Evolutionary conservation across 805 yeast species (phyloP), one percentile per base, ranked within the genome.

Genomic region (Nakazawaea populi): DNA sequence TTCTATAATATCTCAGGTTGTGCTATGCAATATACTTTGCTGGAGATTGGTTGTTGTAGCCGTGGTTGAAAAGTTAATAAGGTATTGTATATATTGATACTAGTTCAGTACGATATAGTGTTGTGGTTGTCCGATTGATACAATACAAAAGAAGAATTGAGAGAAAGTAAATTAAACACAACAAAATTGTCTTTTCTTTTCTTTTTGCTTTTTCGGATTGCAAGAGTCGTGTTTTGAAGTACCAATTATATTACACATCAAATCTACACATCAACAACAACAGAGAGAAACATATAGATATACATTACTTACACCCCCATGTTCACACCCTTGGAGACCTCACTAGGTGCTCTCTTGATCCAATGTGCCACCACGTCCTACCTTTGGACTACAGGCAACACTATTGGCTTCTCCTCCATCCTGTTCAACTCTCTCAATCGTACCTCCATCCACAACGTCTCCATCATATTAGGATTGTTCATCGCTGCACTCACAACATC

Each of bases 351-450:
- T 0, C 18, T 70, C 6, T 64, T 77, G 24, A 68, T 77, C 24
- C 81, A 77, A 46, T 59, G 66, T 18, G 70, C 79, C 2, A 73
- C 80, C 1, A 68, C 80, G 0, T 66, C 71, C 18, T 75, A 68
- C 55, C 60, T 74, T 31, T 54, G 59, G 35, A 60, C 65, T 8
- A 58, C 66, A 31, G 83, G 83, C 3, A 60, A 61, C 14, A 67
- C 70, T 0, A 60, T 77, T 8, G 82, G 82, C 3, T 75, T 75
- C 55, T 77, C 82, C 0, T 72, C 79, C 1, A 58, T 68, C 0
- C 53, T 76, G 14, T 68, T 61, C 52, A 64, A 62, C n/a, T 50
- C 70, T 4, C 39, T 68, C 1, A 47, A 57, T 28, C 58, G 52
- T 6, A 66, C 71, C 4, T 49, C 63, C 0, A 47, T 54, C 2